Base-by-base conservation (phyloP, 805 yeast genomes). In the Vanderwaltozyma polyspora region DNA sequence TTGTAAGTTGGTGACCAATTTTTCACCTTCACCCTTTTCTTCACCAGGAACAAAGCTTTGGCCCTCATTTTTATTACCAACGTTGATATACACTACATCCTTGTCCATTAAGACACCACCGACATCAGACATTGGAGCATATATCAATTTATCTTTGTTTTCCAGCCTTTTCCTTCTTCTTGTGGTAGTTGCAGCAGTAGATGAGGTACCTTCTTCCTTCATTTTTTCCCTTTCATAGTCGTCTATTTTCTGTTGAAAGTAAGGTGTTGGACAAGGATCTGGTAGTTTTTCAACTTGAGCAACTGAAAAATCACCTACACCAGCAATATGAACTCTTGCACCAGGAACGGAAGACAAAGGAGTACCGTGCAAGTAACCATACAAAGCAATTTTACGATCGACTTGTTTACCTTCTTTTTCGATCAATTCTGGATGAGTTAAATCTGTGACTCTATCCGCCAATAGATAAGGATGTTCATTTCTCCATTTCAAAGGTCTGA, bases 111-210 rank as follows among this genome's bases (percentile, higher is more conserved):
- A 66, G 25, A 91, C 94, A 57, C 99, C 99, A 37, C 96, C 96
- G n/a, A 91, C 95, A 59, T 91, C 97, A 31, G 96, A 83, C 99
- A 91, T 91, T 32, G 99, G 99, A 0, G 98, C 99, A 58, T 93
- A 91, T 2, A 91, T 85, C 45, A 85, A 74, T 57, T 87, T 91
- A 55, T 85, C 94, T 48, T 79, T 84, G 52, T 91, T 98, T 45
- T 91, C 97, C 35, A 91, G 72, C 52, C 97, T 73, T 55, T 85
- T 83, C 51, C 96, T 72, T 57, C 95, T 76, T 48, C 93, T 72
- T 39, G 95, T 74, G 3, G 76, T 70, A 22, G 70, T 66, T 2
- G 77, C 68, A 3, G 69, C 49, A 4, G 62, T 59, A 36, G 70
- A 74, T 17, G 21, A 30, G 4, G 34, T 31, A 10, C 24, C 23